These are phyloP conservation scores for Eutrema japonicum DNA, from an alignment of 345 rosid species.

Conservation along the genomic window DNA sequence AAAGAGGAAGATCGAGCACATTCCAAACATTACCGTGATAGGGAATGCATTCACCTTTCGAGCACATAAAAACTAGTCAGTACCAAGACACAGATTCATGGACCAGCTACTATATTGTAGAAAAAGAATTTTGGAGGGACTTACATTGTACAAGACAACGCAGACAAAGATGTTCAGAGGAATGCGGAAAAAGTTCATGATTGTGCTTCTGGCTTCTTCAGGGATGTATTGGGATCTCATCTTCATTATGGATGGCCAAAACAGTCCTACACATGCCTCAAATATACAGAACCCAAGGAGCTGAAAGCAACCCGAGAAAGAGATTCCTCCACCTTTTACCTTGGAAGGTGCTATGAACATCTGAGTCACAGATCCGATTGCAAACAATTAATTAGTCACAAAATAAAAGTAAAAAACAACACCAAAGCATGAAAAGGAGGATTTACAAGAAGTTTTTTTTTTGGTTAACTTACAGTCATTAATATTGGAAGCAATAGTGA, in stretches of 20 bases:
- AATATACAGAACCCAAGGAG: constrained; percentile 92
- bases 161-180: constrained; percentile 97
- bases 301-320: constrained; percentile 80
- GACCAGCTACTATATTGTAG: background rate
- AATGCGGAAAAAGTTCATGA: constrained; percentile 98
- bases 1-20: constrained; percentile 98
- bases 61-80: constrained; percentile 29
- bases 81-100: constrained; percentile 8
- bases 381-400: constrained; percentile 22
- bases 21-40: constrained; percentile 92
- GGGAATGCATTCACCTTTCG: constrained; percentile 87
- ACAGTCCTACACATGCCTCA: constrained; percentile 95
- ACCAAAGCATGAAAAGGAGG: background rate
- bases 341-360: constrained; percentile 64
- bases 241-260: constrained; percentile 99
- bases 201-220: constrained; percentile 99
- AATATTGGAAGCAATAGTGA: constrained; percentile 85
- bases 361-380: constrained; percentile 48
- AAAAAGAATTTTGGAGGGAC: constrained; percentile 32
- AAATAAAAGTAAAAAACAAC: constrained; percentile 15
- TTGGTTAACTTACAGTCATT: constrained; percentile 58
- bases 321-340: constrained; percentile 80
- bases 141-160: constrained; percentile 85
- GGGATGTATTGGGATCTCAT: constrained; percentile 99
- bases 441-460: background rate